Evolutionary conservation across 148 eudicot genomes (phyloP), one percentile per base, ranked within the genome.

Genomic region (Dianthus caryophyllus): DNA sequence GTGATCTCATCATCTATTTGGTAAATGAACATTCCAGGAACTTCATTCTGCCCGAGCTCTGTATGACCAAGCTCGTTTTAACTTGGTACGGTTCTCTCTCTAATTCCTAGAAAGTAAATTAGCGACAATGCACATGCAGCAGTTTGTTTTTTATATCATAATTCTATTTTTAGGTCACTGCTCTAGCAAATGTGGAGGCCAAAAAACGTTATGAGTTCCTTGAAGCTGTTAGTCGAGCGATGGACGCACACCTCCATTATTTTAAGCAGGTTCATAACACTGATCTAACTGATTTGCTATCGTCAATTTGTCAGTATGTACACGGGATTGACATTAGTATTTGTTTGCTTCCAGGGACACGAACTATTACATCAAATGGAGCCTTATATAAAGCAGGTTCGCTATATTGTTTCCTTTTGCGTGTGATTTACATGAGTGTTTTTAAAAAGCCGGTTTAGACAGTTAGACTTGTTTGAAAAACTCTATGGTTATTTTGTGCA

Each of bases 191-290:
- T 60, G 88, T 89, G 66, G 96, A 93, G 79, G 91, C 91, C 39
- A 93, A 85, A 67, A 93, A 89, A 73, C 86, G 89, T 71, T 93
- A 78, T 76, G 96, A 89, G 77, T 85, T 93, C 78, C 70, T 93
- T 65, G 98, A 93, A 83, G 86, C 85, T 75, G 89, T 89, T 60
- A 77, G 89, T 55, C 84, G 87, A 61, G 81, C 85, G 58, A 89
- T 93, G 96, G 91, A 85, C 73, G 88, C 96, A 65, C 96, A 93
- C 79, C 94, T 93, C 67, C 84, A 83, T 75, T 93, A 82, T 72
- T 93, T 89, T 74, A 93, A 87, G 73, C 90, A 91, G 90, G 97
- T 84, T 26, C 26, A 43, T 46, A n/a, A 63, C 31, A 38, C 55
- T 52, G 22, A 64, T 49, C 43, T 57, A 9, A 9, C 16, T 10